phyloP scores from a whole-genome alignment of 768 basidiomycete genomes.

The Asterophora parasitica region DNA sequence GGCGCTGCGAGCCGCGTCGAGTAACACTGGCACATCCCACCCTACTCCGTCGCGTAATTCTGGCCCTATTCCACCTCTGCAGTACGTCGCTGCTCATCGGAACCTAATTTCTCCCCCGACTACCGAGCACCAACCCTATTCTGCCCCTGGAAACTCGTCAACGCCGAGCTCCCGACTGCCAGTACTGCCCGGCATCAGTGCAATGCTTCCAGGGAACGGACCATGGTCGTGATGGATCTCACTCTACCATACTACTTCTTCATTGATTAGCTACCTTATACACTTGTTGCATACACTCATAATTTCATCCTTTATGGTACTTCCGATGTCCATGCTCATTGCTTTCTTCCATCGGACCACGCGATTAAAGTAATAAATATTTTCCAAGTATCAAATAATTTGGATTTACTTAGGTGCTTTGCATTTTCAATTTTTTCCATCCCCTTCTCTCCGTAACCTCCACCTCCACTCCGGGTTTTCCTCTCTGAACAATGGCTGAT shows the following conservation, averaged over 20 bases:
- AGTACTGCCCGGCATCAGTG: conserved; percentile 13
- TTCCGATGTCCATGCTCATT: too few species aligned
- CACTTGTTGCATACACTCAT: conserved; percentile 2
- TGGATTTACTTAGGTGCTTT: too few species aligned
- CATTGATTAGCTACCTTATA: conserved; percentile 5
- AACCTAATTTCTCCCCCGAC: neutral
- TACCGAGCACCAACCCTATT: conserved; percentile 4
- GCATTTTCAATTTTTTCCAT: conserved; percentile 39
- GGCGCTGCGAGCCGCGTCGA: conserved; percentile 9
- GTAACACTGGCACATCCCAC: conserved; percentile 4
- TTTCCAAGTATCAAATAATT: too few species aligned
- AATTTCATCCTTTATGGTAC: too few species aligned
- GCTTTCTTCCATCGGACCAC: too few species aligned
- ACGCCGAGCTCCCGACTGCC: conserved; percentile 1
- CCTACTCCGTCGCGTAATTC: conserved; percentile 6
- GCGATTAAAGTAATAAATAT: too few species aligned
- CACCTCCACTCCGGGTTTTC: conserved; percentile 40
- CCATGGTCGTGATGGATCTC: conserved; percentile 16
- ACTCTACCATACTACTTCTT: conserved; percentile 7
- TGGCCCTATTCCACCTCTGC: conserved; percentile 10
- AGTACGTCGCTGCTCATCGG: conserved; percentile 11
- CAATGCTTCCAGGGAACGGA: conserved; percentile 13
- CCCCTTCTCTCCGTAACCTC: conserved; percentile 41
- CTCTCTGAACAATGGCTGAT: conserved; percentile 71
- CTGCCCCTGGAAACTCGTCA: conserved; percentile 5